Evolutionary conservation across 257 asterid genomes (phyloP).

Genomic region (Scutellaria galericulata): DNA sequence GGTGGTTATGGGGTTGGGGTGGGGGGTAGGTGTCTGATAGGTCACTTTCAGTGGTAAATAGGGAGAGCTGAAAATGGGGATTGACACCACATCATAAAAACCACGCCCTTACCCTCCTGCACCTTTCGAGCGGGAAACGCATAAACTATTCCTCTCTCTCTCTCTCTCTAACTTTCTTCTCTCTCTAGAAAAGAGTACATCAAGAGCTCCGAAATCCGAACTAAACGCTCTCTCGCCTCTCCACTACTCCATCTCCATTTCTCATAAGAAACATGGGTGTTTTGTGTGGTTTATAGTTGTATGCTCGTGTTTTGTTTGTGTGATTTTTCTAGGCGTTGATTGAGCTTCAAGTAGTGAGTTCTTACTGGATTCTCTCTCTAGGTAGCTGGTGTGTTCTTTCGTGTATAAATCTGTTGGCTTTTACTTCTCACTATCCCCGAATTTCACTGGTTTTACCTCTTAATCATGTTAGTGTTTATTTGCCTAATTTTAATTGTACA

Average conservation of each 20-base stretch:
- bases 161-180: constrained; percentile 27
- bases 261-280: background rate
- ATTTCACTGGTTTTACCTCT: constrained; percentile 18
- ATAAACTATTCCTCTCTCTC: constrained; percentile 17
- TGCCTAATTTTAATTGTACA: constrained; percentile 5
- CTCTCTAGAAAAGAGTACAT: constrained; percentile 22
- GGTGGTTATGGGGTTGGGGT: background rate
- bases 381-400: background rate
- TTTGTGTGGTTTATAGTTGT: background rate
- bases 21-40: constrained; percentile 28
- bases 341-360: background rate
- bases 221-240: constrained; percentile 23
- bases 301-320: background rate
- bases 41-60: constrained; percentile 44
- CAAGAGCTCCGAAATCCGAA: constrained; percentile 28
- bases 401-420: background rate
- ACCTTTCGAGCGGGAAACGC: constrained; percentile 40
- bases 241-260: background rate
- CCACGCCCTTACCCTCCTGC: constrained; percentile 34
- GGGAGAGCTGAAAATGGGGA: constrained; percentile 42
- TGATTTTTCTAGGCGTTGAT: background rate
- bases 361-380: constrained; percentile 29
- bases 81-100: constrained; percentile 35
- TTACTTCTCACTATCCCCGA: constrained; percentile 1
- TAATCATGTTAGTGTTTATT: constrained; percentile 14